These are phyloP conservation scores for Corylus heterophylla DNA, from an alignment of 306 rosid genomes.

Conservation along the genomic window DNA sequence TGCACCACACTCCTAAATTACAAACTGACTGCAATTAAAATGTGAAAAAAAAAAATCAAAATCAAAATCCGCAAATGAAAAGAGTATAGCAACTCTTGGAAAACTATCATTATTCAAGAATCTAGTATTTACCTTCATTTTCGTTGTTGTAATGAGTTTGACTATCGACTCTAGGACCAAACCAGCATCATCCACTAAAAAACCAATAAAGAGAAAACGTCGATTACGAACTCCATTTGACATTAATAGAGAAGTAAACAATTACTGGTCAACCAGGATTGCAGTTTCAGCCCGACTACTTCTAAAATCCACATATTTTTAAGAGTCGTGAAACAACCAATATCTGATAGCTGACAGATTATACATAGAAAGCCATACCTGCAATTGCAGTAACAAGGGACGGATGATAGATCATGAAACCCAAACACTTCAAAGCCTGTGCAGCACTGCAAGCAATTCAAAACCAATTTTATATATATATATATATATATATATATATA, in stretches of 20 bases:
- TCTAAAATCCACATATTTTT: not conserved
- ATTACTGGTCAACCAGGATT: not conserved
- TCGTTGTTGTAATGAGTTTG: slow-evolving; percentile 60
- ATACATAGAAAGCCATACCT: slow-evolving; percentile 36
- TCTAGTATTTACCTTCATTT: slow-evolving; percentile 51
- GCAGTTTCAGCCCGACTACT: not conserved
- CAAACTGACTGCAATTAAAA: slow-evolving; percentile 64
- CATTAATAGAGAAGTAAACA: not conserved
- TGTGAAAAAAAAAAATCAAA: slow-evolving; percentile 6
- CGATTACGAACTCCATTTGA: not conserved
- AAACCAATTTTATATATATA: not conserved
- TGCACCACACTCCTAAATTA: slow-evolving; percentile 86
- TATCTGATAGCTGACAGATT: not conserved
- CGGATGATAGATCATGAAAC: slow-evolving; percentile 80
- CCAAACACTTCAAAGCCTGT: slow-evolving; percentile 82
- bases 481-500: not conserved
- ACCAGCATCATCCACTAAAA: slow-evolving; percentile 56
- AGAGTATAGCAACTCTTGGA: not conserved
- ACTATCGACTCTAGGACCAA: slow-evolving; percentile 55
- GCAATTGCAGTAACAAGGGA: slow-evolving; percentile 43
- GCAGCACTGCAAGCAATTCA: slow-evolving; percentile 46
- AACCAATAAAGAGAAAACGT: slow-evolving; percentile 11
- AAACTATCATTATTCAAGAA: not conserved
- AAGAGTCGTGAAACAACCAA: not conserved
- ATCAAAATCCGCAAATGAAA: slow-evolving; percentile 8